Conservation (phyloP, 495 filamentous ascomycete genomes). For the Bacidia rubella region DNA sequence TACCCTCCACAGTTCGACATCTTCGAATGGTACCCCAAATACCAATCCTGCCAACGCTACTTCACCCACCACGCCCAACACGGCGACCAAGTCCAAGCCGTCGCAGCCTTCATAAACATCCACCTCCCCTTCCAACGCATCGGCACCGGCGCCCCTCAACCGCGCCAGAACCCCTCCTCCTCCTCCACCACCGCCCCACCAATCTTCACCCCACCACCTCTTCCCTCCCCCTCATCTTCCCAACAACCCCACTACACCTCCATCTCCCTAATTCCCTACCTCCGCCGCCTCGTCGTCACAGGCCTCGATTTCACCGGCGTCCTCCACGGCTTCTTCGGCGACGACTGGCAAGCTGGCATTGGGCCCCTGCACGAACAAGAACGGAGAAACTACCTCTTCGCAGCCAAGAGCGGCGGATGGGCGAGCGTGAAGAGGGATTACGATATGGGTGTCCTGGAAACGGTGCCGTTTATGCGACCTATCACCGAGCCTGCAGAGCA, state of each 20-base stretch:
- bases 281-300: constrained; percentile 80
- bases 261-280: constrained; percentile 73
- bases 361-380: constrained; percentile 79
- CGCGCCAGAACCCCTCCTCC: constrained; percentile 13
- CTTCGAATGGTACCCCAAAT: constrained; percentile 85
- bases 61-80: constrained; percentile 91
- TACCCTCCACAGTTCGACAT: constrained; percentile 52
- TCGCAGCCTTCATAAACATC: constrained; percentile 88
- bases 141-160: constrained; percentile 17
- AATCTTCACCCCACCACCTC: constrained; percentile 14
- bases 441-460: constrained; percentile 68
- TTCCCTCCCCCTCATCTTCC: constrained; percentile 1
- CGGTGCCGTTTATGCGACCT: constrained; percentile 73
- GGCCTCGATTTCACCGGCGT: constrained; percentile 78
- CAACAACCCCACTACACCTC: constrained; percentile 26
- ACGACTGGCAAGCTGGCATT: constrained; percentile 71
- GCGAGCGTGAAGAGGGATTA: constrained; percentile 76
- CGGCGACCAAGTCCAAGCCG: constrained; percentile 64
- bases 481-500: constrained; percentile 57
- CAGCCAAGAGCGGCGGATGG: constrained; percentile 85
- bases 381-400: constrained; percentile 86
- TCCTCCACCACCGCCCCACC: constrained; percentile 7
- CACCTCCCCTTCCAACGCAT: constrained; percentile 36
- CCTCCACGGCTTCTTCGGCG: constrained; percentile 87
- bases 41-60: constrained; percentile 83